A percentile compares a stretch with the other conserved stretches of the same genome.
These are phyloP conservation scores for Teunomyces kruisii DNA, from an alignment of 805 yeast genomes.

Conservation along the genomic window DNA sequence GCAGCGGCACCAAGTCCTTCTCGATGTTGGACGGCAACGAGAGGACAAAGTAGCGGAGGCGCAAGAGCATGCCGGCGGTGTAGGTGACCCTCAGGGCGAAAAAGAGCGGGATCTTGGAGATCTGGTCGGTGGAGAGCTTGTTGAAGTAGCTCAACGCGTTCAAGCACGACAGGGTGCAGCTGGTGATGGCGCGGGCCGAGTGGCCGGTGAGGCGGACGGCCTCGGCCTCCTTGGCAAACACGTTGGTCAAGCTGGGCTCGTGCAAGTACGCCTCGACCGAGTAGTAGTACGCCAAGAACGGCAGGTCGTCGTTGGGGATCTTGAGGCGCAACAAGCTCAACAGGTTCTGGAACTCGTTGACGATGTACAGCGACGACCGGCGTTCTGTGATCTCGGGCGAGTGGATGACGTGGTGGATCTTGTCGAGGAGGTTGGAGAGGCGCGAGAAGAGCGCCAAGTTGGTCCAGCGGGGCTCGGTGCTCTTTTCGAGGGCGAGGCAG, in stretches of 20 bases:
- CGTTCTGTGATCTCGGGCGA: constrained; percentile 27
- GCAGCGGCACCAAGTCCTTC: constrained; percentile 47
- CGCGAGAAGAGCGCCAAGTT: constrained; percentile 59
- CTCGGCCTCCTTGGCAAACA: constrained; percentile 16
- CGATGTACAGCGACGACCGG: constrained; percentile 36
- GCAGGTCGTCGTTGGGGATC: constrained; percentile 40
- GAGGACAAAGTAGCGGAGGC: constrained; percentile 55
- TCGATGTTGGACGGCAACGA: constrained; percentile 49
- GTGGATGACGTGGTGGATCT: constrained; percentile 53
- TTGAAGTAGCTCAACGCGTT: constrained; percentile 50
- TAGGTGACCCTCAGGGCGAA: constrained; percentile 59
- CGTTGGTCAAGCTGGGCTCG: constrained; percentile 46
- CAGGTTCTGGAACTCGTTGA: constrained; percentile 50
- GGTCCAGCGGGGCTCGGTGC: constrained; percentile 30
- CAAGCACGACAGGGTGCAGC: constrained; percentile 55
- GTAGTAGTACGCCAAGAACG: constrained; percentile 50
- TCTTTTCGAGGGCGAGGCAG: constrained; percentile 45
- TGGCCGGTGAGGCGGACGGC: constrained; percentile 18
- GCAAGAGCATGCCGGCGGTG: constrained; percentile 61
- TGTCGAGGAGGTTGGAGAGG: constrained; percentile 60
- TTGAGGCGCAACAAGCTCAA: constrained; percentile 40
- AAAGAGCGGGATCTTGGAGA: constrained; percentile 58
- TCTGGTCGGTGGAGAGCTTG: constrained; percentile 42
- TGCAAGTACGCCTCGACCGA: constrained; percentile 67
- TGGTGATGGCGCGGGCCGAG: constrained; percentile 45